Base-by-base conservation (phyloP, 169 alveolate genomes). In the Plasmodium falciparum region DNA sequence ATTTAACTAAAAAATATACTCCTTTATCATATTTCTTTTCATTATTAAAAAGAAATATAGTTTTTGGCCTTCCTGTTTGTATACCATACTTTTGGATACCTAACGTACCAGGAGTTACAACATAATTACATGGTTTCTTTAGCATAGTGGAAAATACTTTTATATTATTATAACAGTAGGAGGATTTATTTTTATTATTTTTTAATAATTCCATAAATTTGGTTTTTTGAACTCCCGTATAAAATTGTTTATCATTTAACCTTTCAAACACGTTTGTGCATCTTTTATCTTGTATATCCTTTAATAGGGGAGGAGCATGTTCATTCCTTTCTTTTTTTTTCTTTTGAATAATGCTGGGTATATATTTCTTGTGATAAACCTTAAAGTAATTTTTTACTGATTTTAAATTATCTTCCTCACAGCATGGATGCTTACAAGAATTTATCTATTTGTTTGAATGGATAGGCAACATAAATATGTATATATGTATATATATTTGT, bases 21-120 rank as follows among this genome's bases (percentile, higher is more conserved):
- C 98, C 98, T 72, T 96, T 93, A 89, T 96, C 97, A 58, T 94
- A 89, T 89, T 96, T 95, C 78, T 97, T 98, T 33, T 98, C 98
- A 86, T 97, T 97, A 69, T 96, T 95, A 90, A 94, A 97, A 3
- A 96, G 94, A 98, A 97, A 96, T 62, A 97, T 95, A 24, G 93
- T 88, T 58, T 95, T 96, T 1, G 98, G 97, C 2, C 95, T 89
- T 24, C 95, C 94, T 11, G 91, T 89, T 73, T 96, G 98, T 3
- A 94, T 92, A 13, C 97, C 97, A 73, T 91, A 96, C 73, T 95
- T 92, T 89, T 94, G 97, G 20, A 94, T 69, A n/a, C 97, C 97
- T 24, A 94, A 85, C 0, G 95, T 89, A 43, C 97, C 97, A 6
- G 94, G 91, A 6, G 93, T 89, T 59, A 89, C 92, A 22, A 92